Conservation (phyloP, 2,329 filamentous ascomycete genomes). For the Colletotrichum zoysiae region DNA sequence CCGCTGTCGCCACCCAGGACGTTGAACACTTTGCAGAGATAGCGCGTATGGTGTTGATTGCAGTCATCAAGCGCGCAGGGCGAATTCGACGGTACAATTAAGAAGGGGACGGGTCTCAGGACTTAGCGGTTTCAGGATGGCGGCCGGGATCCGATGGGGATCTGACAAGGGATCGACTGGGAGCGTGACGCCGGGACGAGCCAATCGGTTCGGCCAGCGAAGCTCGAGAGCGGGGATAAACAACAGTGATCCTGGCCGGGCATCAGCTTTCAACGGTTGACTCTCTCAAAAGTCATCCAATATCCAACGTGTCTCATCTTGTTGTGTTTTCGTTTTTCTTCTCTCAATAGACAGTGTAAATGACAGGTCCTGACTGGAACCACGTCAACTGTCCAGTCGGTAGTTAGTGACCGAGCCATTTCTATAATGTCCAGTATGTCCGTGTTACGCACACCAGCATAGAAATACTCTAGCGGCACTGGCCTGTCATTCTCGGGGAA, state of each 20-base stretch:
- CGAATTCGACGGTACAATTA: slow-evolving; percentile 33
- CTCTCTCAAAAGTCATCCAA: slow-evolving; percentile 8
- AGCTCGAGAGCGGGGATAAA: slow-evolving; percentile 15
- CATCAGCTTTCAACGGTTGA: background rate
- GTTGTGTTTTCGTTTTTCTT: slow-evolving; percentile 6
- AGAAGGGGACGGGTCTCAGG: slow-evolving; percentile 37
- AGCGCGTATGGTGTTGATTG: slow-evolving; percentile 38
- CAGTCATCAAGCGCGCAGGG: slow-evolving; percentile 30
- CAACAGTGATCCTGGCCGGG: background rate
- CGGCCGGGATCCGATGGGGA: slow-evolving; percentile 31
- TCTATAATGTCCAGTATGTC: slow-evolving; percentile 3
- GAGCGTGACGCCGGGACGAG: background rate
- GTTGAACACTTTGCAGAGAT: slow-evolving; percentile 28
- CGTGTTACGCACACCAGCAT: slow-evolving; percentile 17
- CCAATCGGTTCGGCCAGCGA: slow-evolving; percentile 41
- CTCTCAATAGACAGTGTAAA: slow-evolving; percentile 13
- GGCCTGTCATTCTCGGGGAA: slow-evolving; percentile 6
- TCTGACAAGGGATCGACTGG: slow-evolving; percentile 18
- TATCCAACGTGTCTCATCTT: slow-evolving; percentile 33
- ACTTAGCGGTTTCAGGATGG: slow-evolving; percentile 41
- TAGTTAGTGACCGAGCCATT: background rate
- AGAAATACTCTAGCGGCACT: slow-evolving; percentile 29
- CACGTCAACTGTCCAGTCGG: background rate
- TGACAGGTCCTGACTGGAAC: slow-evolving; percentile 1
- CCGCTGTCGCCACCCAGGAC: slow-evolving; percentile 28